Evolutionary conservation across 805 yeast genomes (phyloP).

Genomic region (Ogataea pini): DNA sequence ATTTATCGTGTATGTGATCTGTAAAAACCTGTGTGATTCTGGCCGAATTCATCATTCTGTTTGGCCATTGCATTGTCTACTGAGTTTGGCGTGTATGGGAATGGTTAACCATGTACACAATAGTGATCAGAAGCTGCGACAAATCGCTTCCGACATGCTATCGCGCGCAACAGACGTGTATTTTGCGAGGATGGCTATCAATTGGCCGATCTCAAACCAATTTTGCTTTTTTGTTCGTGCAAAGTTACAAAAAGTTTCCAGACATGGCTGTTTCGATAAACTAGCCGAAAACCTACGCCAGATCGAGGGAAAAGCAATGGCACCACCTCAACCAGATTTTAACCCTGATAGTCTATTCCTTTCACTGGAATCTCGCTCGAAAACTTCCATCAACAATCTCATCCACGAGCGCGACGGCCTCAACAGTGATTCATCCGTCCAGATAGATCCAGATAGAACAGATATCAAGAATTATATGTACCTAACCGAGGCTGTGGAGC

Average conservation of each 20-base stretch:
- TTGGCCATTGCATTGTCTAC: constrained; percentile 5
- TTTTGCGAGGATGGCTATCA: constrained; percentile 9
- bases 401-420: constrained; percentile 9
- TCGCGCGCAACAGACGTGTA: constrained; percentile 1
- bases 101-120: constrained; percentile 11
- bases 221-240: constrained; percentile 1
- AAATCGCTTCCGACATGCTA: constrained; percentile 4
- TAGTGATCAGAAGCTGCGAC: constrained; percentile 5
- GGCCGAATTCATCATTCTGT: constrained; percentile 7
- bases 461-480: constrained; percentile 11
- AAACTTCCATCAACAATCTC: constrained; percentile 16
- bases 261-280: constrained; percentile 3
- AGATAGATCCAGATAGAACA: not conserved
- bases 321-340: not conserved
- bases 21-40: constrained; percentile 4
- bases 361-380: constrained; percentile 3
- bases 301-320: not conserved
- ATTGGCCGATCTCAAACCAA: constrained; percentile 18
- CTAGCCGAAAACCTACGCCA: not conserved
- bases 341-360: not conserved
- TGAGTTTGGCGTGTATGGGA: constrained; percentile 15
- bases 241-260: not conserved
- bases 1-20: constrained; percentile 7
- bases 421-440: not conserved
- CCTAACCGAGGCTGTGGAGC: not conserved